Evolutionary conservation across 768 basidiomycete genomes (phyloP), one percentile per base, ranked within the genome.

Genomic region (Scleroderma bovista): DNA sequence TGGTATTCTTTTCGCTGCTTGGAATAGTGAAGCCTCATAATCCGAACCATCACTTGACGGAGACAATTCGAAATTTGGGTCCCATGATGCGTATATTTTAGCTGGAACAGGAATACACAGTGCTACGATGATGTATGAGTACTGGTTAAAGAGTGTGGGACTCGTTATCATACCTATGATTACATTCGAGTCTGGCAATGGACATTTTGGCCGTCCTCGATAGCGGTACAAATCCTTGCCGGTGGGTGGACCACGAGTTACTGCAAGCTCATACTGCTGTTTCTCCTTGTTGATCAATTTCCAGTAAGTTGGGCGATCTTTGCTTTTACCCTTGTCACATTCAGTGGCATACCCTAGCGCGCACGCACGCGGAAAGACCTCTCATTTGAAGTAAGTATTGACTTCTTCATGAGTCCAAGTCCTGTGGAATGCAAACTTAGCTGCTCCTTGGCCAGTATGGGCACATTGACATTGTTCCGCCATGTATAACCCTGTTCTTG

Each of bases 101-200:
- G 34, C 20, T 17, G 49, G 29, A 44, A 50, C 36, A 15, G 31
- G 13, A 23, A 12, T 10, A 15, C 6, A 7, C 13, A 50, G 19
- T 44, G 49, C 49, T 50, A 26, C 16, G 34, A 11, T 24, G 20
- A 13, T 12, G 17, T 50, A 44, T 34, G n/a, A 39, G 38, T 39
- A 39, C n/a, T n/a, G n/a, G 23, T 29, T 50, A 15, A 36, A 29
- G 48, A 20, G 19, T 20, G 19, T 33, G 7, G 19, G 17, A 13
- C 19, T 37, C 22, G 20, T n/a, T n/a, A 22, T 12, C 17, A 29
- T 38, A 40, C 45, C 50, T 29, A 51, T 46, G n/a, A 51, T 51
- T 10, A 51, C 20, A 12, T 23, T 31, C 6, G 23, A 24, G 13
- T 29, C 24, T 6, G 36, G 5, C 9, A 29, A 23, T 23, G 15